Evolutionary conservation across 2,329 filamentous ascomycete species (phyloP), one percentile per base, ranked within the genome.

Genomic region (Penicillium sp.): DNA sequence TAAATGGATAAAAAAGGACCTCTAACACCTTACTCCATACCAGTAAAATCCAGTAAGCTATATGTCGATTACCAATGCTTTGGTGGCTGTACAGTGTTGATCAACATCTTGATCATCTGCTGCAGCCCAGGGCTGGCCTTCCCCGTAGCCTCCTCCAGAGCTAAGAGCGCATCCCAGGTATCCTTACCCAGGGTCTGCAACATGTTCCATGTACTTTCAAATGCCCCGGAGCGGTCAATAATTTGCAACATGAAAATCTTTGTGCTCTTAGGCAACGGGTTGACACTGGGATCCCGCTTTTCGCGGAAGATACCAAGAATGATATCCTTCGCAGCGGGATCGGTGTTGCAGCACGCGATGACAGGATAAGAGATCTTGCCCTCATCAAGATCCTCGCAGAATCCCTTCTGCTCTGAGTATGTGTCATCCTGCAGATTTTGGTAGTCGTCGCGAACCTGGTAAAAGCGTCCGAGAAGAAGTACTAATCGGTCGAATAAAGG

Each of bases 391-490:
- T 56, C 54, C 9, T 56, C 54, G 19, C 48, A 51, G 43, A 52
- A 56, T 16, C 54, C 48, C 51, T 52, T 52, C 9, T 29, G 49
- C 5, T 53, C 44, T 6, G 35, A 42, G 19, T 42, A 42, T 42
- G 37, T 42, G 19, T 42, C 33, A 16, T 45, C 45, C n/a, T 45
- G 45, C 9, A 56, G 48, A 8, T 52, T 56, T 21, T 52, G 48
- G 43, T 56, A 56, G 19, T 56, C 48, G 7, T 56, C 54, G 16
- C 54, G 54, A 21, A 52, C 45, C 27, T 56, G 54, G 26, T 39
- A 56, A 21, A 35, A 52, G 16, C 54, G 39, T 27, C 54, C 54
- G 3, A 56, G 29, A 2, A 35, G 47, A 16, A 37, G 21, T 4
- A 49, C 27, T 19, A 35, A 6, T 23, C 21, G 19, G 27, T 35